Percentiles rank a stretch among this genome's conserved stretches.
Conservation (phyloP, 73 alveolate species). For the Paramecium biaurelia region DNA sequence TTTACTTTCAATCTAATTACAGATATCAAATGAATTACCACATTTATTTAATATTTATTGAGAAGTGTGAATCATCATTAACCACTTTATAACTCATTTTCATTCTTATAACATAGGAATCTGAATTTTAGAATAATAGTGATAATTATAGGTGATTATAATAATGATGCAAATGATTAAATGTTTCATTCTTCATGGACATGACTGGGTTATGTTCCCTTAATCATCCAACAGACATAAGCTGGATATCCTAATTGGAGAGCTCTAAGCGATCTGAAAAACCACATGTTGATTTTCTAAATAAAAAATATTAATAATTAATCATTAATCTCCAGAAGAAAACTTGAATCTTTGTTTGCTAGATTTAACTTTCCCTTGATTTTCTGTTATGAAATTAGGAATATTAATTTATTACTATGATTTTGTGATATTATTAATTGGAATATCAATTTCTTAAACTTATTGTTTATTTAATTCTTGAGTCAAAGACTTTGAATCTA, state of each 20-base stretch:
- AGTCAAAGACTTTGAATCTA: not conserved
- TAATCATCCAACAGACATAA: constrained; percentile 30
- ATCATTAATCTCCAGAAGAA: not conserved
- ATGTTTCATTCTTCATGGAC: constrained; percentile 2
- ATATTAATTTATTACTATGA: not conserved
- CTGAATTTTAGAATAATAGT: not conserved
- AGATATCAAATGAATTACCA: not conserved
- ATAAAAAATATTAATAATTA: not conserved
- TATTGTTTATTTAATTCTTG: not conserved
- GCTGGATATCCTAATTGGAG: not conserved
- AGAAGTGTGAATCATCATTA: not conserved
- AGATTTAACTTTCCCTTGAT: not conserved
- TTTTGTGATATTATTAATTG: not conserved
- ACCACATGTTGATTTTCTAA: constrained; percentile 27
- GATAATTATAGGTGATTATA: not conserved
- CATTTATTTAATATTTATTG: not conserved
- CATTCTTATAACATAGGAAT: not conserved
- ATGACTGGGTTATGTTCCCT: constrained; percentile 32
- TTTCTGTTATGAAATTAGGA: not conserved
- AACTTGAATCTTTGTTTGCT: not conserved
- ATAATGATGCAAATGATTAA: not conserved
- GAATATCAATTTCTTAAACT: not conserved
- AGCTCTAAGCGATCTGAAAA: not conserved
- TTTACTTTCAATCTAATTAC: not conserved
- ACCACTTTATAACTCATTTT: not conserved